A percentile compares a stretch with the other conserved stretches of the same genome.
Conservation (phyloP, 2,329 filamentous ascomycete species). For the Trichophyton mentagrophytes region DNA sequence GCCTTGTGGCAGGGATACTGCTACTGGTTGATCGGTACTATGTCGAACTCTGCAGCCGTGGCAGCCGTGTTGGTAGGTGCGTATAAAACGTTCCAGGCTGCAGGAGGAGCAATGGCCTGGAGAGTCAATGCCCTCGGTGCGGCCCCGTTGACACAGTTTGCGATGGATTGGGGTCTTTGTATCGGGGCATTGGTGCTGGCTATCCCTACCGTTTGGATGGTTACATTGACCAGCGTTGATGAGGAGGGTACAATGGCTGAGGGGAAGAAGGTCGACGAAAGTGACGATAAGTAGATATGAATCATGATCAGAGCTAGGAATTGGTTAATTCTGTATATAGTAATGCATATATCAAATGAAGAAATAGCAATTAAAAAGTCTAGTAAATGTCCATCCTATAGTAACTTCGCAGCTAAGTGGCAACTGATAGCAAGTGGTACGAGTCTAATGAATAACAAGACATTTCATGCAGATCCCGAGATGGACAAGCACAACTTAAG, state of each 20-base stretch:
- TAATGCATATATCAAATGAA: background rate
- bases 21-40: slow-evolving; percentile 47
- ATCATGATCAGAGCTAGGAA: background rate
- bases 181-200: slow-evolving; percentile 34
- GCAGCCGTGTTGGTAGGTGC: slow-evolving; percentile 36
- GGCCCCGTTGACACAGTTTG: slow-evolving; percentile 32
- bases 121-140: slow-evolving; percentile 29
- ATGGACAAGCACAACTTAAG: background rate
- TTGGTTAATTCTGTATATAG: background rate
- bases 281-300: background rate
- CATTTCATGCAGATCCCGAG: background rate
- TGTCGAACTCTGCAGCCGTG: slow-evolving; percentile 31
- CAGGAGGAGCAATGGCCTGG: slow-evolving; percentile 37
- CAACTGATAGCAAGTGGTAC: background rate
- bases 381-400: background rate
- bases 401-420: background rate
- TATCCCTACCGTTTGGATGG: slow-evolving; percentile 33
- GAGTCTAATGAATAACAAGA: background rate
- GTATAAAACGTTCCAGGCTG: slow-evolving; percentile 36
- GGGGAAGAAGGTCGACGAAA: background rate
- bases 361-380: background rate
- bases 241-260: background rate
- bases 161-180: slow-evolving; percentile 36
- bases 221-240: slow-evolving; percentile 22
- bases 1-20: slow-evolving; percentile 54